A percentile compares a stretch with the other conserved stretches of the same genome.
phyloP scores from a whole-genome alignment of 2,329 filamentous ascomycete genomes.

The Pseudogymnoascus sp. region DNA sequence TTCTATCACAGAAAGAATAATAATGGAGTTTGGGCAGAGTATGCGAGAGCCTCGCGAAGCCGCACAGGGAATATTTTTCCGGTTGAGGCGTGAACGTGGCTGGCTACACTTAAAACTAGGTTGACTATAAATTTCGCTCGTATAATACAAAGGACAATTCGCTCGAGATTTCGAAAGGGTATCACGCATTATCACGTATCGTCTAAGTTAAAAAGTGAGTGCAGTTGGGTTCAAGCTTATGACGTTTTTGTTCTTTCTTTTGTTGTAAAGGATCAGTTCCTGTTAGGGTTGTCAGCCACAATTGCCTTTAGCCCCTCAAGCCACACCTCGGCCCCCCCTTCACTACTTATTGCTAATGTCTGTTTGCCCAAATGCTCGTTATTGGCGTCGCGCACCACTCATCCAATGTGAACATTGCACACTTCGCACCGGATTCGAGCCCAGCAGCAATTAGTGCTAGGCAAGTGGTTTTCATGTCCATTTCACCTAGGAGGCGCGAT shows the following conservation, averaged over 20 bases:
- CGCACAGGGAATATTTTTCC: background rate
- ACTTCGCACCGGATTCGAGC: background rate
- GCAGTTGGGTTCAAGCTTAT: background rate
- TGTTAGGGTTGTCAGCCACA: background rate
- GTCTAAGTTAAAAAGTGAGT: background rate
- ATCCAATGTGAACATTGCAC: background rate
- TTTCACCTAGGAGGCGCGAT: background rate
- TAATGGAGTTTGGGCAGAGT: background rate
- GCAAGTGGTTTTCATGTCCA: background rate
- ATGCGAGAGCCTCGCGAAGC: background rate
- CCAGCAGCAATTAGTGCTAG: background rate
- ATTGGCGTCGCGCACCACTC: background rate
- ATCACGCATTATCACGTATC: background rate
- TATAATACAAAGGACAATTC: background rate
- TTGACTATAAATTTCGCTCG: background rate
- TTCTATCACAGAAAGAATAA: background rate
- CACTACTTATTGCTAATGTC: background rate
- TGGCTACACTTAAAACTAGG: background rate
- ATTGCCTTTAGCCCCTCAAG: background rate
- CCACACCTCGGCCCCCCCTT: background rate
- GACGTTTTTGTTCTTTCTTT: background rate
- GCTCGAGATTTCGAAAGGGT: background rate
- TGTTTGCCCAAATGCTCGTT: background rate
- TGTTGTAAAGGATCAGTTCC: background rate
- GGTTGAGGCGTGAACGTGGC: background rate